Conservation (phyloP, 495 filamentous ascomycete genomes). For the Podospora pseudocomata region DNA sequence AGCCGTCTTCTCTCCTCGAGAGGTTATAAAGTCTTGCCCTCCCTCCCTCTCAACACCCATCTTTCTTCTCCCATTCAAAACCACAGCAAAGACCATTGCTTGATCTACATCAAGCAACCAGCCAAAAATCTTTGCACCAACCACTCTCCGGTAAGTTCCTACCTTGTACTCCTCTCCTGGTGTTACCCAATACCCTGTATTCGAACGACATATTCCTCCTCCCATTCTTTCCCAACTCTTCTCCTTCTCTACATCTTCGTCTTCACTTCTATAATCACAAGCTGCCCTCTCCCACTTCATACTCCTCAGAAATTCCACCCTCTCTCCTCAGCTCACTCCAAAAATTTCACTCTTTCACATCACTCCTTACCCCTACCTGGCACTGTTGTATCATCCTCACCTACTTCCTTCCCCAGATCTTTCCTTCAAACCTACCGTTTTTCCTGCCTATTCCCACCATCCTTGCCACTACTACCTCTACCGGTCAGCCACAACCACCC, state of each 20-base stretch:
- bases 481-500: not conserved
- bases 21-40: not conserved
- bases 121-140: not conserved
- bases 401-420: not conserved
- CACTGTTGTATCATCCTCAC: not conserved
- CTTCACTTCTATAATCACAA: not conserved
- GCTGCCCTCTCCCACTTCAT: too few relatives aligned
- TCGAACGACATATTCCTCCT: too few relatives aligned
- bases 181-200: too few relatives aligned
- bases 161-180: too few relatives aligned
- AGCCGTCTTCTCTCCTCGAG: not conserved
- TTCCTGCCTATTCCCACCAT: not conserved
- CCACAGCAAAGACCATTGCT: not conserved
- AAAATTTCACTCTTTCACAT: not conserved
- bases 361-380: too few relatives aligned
- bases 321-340: too few relatives aligned
- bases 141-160: not conserved
- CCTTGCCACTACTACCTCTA: not conserved
- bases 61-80: not conserved
- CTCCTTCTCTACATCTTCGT: not conserved
- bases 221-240: not conserved
- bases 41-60: not conserved
- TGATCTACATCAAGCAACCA: not conserved
- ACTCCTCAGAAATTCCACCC: too few relatives aligned
- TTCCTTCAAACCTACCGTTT: not conserved